A percentile compares a stretch with the other conserved stretches of the same genome.
These are phyloP conservation scores for Withania somnifera DNA, from an alignment of 305 asterid species.

Conservation along the genomic window DNA sequence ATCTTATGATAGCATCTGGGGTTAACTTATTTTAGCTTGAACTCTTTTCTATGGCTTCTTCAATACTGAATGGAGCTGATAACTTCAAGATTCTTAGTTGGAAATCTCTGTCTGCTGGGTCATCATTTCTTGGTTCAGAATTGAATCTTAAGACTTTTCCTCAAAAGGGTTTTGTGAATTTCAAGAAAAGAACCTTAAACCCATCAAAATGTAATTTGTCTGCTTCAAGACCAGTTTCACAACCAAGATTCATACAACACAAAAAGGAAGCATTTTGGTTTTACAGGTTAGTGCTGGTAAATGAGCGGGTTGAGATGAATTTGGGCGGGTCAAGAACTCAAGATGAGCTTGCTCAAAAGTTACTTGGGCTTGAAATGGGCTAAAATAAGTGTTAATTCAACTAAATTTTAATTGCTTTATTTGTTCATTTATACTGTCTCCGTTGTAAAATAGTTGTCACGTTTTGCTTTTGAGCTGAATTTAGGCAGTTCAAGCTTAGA, in stretches of 20 bases:
- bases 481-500: no score
- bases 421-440: no score
- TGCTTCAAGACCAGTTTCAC: conserved; percentile 22
- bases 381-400: no score
- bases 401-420: no score
- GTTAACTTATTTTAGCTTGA: neutral
- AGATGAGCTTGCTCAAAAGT: no score
- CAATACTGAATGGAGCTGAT: conserved; percentile 24
- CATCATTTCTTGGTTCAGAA: conserved; percentile 18
- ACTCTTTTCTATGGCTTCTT: conserved; percentile 21
- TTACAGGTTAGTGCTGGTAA: neutral
- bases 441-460: no score
- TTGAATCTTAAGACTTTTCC: conserved; percentile 6
- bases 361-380: no score
- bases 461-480: no score
- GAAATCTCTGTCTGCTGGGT: neutral
- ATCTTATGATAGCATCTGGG: neutral
- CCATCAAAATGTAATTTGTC: conserved; percentile 14
- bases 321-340: no score
- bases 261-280: conserved; percentile 38
- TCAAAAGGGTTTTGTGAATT: conserved; percentile 7
- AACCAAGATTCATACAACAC: conserved; percentile 25
- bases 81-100: conserved; percentile 13
- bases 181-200: neutral
- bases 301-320: no score